Evolutionary conservation across 371 early-diverging fungal species (phyloP).

Genomic region (Rhizopus delemar): DNA sequence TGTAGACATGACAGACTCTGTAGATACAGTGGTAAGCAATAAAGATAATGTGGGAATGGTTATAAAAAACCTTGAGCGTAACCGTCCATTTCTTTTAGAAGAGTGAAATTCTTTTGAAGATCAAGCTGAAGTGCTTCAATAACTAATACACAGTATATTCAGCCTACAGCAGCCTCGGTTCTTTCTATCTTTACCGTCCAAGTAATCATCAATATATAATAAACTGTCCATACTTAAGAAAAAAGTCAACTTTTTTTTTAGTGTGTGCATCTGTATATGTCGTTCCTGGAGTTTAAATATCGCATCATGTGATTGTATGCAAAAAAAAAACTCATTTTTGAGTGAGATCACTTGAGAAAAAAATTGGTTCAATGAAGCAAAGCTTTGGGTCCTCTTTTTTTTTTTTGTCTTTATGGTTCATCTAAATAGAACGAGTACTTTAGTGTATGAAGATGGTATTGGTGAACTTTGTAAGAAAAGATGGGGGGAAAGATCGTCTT

Average conservation of each 20-base stretch:
- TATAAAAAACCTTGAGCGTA: slow-evolving; percentile 68
- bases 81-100: slow-evolving; percentile 88
- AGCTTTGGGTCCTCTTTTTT: too few relatives aligned
- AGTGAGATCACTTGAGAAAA: too few relatives aligned
- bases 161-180: not conserved
- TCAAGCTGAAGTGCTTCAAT: slow-evolving; percentile 88
- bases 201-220: slow-evolving; percentile 83
- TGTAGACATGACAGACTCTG: slow-evolving; percentile 64
- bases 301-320: slow-evolving; percentile 1
- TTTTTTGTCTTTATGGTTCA: too few relatives aligned
- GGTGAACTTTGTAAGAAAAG: too few relatives aligned
- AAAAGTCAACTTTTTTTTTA: too few relatives aligned
- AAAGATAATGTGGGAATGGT: too few relatives aligned
- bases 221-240: slow-evolving; percentile 40
- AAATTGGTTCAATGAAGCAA: too few relatives aligned
- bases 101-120: slow-evolving; percentile 83
- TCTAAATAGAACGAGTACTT: too few relatives aligned
- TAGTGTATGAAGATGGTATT: too few relatives aligned
- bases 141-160: slow-evolving; percentile 42
- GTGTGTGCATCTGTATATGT: not conserved
- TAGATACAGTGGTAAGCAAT: not conserved
- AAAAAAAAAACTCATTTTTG: not conserved
- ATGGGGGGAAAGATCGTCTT: too few relatives aligned
- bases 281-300: slow-evolving; percentile 1
- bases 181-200: slow-evolving; percentile 69